Base-by-base conservation (phyloP, 805 yeast genomes). In the Candida nonsorbophila region DNA sequence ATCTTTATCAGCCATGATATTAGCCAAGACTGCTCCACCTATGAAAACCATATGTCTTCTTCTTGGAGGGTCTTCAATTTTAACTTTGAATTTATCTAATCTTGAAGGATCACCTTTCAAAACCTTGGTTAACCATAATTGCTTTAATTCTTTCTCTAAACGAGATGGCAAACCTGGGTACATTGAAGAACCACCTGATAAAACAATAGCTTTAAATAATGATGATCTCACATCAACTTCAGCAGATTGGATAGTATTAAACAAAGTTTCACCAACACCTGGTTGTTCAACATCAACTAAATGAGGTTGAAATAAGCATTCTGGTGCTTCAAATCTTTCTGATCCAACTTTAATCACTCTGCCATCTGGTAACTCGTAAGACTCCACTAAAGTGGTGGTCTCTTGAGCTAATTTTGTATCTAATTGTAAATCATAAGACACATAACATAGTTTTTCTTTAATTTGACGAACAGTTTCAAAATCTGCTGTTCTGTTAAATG, bases 11-110 rank as follows among this genome's bases (percentile, higher is more conserved):
- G 94, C 94, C 97, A 92, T 92, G 45, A 92, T 90, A 53, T 84
- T 86, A 19, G 98, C 97, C 53, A 92, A 71, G 13, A 92, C 97
- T 4, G 97, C 97, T 47, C 98, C 98, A 45, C 98, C 98, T 43
- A 90, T 79, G 61, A 92, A 92, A 20, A 92, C 98, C 97, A 92
- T 90, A 59, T 92, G 96, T 56, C 88, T 83, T 70, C 98, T 86
- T 69, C 97, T 78, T 44, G 98, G 98, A 23, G 98, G 97, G 57
- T 92, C 97, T 58, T 92, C 97, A 48, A 92, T 92, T 61, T 90
- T 77, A 22, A 92, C 96, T 61, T 92, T 92, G 63, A 92, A 90
- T 60, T 88, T 88, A 38, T 76, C 84, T 42, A 92, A 69, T 51
- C 97, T 73, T 11, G 86, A 51, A 16, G 97, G 79, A 59, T 92